Evolutionary conservation across 2,329 filamentous ascomycete species (phyloP).

Genomic region (Fonsecaea erecta): DNA sequence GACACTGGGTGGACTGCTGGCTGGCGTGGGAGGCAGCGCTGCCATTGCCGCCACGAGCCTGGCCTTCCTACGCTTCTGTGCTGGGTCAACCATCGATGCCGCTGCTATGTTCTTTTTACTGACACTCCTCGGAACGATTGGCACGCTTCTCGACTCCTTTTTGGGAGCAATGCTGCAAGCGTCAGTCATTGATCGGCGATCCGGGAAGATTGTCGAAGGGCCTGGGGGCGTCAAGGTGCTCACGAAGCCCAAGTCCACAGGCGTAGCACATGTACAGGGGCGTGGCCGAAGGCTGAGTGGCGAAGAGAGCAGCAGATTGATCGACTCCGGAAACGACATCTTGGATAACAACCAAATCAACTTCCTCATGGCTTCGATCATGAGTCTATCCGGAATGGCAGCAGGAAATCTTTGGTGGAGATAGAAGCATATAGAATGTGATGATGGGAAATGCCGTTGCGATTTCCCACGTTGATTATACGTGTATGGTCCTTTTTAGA

Average conservation of each 20-base stretch:
- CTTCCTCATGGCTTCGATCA: conserved; percentile 80
- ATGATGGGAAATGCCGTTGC: conserved; percentile 3
- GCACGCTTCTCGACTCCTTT: conserved; percentile 84
- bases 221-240: conserved; percentile 68
- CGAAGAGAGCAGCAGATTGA: conserved; percentile 60
- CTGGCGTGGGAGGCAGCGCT: conserved; percentile 74
- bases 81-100: conserved; percentile 45
- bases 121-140: conserved; percentile 73
- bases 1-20: conserved; percentile 71
- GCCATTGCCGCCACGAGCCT: conserved; percentile 70
- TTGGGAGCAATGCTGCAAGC: conserved; percentile 84
- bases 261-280: conserved; percentile 2
- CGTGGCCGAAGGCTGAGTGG: conserved; percentile 30
- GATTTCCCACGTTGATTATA: not conserved
- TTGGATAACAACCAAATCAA: conserved; percentile 97
- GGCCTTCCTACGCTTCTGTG: conserved; percentile 60
- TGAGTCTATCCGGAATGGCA: conserved; percentile 79
- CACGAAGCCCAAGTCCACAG: conserved; percentile 25
- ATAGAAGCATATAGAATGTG: not conserved
- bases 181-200: conserved; percentile 80
- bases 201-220: conserved; percentile 87
- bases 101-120: conserved; percentile 57
- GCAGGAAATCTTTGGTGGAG: conserved; percentile 45
- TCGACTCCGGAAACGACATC: conserved; percentile 72
- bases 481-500: conserved; percentile 6